A percentile compares a stretch with the other conserved stretches of the same genome.
Evolutionary conservation across 768 basidiomycete species (phyloP).

Genomic region (Arthromyces matolae): DNA sequence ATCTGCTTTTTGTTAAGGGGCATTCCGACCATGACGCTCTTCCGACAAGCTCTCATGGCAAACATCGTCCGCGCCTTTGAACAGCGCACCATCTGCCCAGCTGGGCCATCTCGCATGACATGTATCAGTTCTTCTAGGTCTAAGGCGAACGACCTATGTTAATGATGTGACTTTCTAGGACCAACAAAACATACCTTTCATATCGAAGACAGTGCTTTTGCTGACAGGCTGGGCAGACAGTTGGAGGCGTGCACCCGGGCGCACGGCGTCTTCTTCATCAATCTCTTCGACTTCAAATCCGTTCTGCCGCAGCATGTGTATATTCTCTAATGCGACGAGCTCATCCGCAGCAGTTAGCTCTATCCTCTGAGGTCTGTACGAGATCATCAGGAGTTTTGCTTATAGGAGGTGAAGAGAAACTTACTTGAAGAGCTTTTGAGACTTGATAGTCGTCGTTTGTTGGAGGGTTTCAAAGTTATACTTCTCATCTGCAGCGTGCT

Average conservation of each 20-base stretch:
- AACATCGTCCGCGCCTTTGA: constrained; percentile 95
- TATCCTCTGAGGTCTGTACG: constrained; percentile 65
- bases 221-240: constrained; percentile 86
- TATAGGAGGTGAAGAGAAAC: constrained; percentile 19
- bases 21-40: constrained; percentile 95
- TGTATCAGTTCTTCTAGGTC: constrained; percentile 93
- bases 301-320: constrained; percentile 78
- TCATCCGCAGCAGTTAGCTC: constrained; percentile 90
- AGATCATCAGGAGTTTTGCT: not conserved
- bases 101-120: constrained; percentile 72
- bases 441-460: constrained; percentile 82
- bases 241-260: constrained; percentile 45
- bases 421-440: constrained; percentile 80
- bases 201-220: constrained; percentile 85
- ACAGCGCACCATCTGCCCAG: constrained; percentile 84
- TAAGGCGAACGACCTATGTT: constrained; percentile 31
- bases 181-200: constrained; percentile 58
- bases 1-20: constrained; percentile 76
- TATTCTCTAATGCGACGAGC: constrained; percentile 80
- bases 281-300: constrained; percentile 81
- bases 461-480: constrained; percentile 97
- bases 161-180: not conserved
- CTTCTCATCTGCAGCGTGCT: constrained; percentile 97
- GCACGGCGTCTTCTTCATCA: constrained; percentile 37
- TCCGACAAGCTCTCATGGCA: constrained; percentile 91